Percentiles rank a stretch among this genome's conserved stretches.
These are phyloP conservation scores for Chaetomiaceae sp. DNA, from an alignment of 2,329 filamentous ascomycete genomes.

Conservation along the genomic window DNA sequence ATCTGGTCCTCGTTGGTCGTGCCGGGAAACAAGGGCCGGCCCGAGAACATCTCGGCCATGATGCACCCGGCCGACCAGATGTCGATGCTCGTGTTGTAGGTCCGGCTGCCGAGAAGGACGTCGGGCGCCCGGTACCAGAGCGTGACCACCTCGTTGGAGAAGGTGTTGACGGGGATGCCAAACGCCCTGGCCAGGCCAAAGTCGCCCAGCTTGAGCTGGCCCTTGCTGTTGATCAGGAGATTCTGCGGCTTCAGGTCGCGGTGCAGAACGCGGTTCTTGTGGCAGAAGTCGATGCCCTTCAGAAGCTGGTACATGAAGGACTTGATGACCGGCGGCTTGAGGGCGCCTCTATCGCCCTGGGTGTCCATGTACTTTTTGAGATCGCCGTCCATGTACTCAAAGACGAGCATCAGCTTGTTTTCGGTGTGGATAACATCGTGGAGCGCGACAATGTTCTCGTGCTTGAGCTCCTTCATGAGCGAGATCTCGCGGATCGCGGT, in stretches of 20 bases:
- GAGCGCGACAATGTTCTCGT: constrained; percentile 95
- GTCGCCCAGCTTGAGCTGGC: constrained; percentile 86
- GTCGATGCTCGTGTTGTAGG: constrained; percentile 99
- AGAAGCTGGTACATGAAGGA: constrained; percentile 99
- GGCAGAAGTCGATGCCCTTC: constrained; percentile 94
- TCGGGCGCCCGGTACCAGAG: constrained; percentile 97
- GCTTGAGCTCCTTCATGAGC: constrained; percentile 98
- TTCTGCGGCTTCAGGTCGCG: constrained; percentile 96
- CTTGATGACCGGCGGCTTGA: constrained; percentile 90
- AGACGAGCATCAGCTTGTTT: constrained; percentile 99
- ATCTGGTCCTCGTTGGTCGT: constrained; percentile 98
- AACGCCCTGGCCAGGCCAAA: constrained; percentile 93
- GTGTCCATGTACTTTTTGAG: constrained; percentile 99
- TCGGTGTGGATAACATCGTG: constrained; percentile 99
- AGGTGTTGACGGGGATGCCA: constrained; percentile 95
- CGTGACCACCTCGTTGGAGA: constrained; percentile 96
- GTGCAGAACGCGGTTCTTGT: constrained; percentile 93
- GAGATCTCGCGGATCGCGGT: constrained; percentile 98
- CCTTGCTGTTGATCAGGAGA: constrained; percentile 88
- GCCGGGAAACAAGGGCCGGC: constrained; percentile 89
- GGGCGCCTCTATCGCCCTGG: constrained; percentile 78
- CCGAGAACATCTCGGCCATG: constrained; percentile 99
- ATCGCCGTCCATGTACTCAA: constrained; percentile 98
- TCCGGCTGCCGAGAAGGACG: constrained; percentile 86
- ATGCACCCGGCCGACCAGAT: constrained; percentile 99